Conservation (phyloP, 805 yeast species). For the Candida palmyrensis region DNA sequence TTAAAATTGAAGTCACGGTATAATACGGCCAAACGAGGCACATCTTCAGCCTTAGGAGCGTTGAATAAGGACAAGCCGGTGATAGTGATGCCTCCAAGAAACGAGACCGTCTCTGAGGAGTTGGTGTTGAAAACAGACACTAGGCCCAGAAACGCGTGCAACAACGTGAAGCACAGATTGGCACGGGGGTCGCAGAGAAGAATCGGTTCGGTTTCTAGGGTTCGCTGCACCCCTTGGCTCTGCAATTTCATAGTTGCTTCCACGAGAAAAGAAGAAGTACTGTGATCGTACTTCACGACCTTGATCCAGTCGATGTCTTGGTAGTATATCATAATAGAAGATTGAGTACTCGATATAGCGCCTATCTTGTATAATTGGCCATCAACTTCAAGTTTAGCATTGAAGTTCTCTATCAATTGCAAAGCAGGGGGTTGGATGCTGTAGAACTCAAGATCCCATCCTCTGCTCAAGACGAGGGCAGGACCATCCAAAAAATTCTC, state of each 20-base stretch:
- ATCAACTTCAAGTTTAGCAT: not conserved
- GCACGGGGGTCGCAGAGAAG: slow-evolving; percentile 11
- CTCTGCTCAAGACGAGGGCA: slow-evolving; percentile 1
- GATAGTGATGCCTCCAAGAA: slow-evolving; percentile 11
- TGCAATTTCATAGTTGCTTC: too few species aligned
- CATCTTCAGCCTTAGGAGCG: not conserved
- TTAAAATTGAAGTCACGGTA: slow-evolving; percentile 30
- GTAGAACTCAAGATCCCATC: slow-evolving; percentile 1
- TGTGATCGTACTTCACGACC: too few species aligned
- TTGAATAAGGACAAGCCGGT: slow-evolving; percentile 6
- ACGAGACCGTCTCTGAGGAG: not conserved
- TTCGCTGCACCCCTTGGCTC: slow-evolving; percentile 1
- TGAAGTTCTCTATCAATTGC: not conserved
- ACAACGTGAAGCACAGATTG: slow-evolving; percentile 13
- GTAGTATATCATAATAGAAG: too few species aligned
- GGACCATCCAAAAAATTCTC: not conserved
- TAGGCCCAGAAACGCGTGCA: slow-evolving; percentile 10
- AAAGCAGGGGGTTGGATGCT: not conserved
- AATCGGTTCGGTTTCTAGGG: slow-evolving; percentile 17
- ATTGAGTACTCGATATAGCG: too few species aligned
- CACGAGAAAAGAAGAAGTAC: too few species aligned
- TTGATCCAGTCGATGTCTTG: too few species aligned
- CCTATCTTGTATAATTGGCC: too few species aligned
- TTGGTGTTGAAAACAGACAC: not conserved
- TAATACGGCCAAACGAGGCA: slow-evolving; percentile 19